Percentiles rank a stretch among this genome's conserved stretches.
Evolutionary conservation across 2,329 filamentous ascomycete species (phyloP).

Genomic region (Verruconis gallopava): DNA sequence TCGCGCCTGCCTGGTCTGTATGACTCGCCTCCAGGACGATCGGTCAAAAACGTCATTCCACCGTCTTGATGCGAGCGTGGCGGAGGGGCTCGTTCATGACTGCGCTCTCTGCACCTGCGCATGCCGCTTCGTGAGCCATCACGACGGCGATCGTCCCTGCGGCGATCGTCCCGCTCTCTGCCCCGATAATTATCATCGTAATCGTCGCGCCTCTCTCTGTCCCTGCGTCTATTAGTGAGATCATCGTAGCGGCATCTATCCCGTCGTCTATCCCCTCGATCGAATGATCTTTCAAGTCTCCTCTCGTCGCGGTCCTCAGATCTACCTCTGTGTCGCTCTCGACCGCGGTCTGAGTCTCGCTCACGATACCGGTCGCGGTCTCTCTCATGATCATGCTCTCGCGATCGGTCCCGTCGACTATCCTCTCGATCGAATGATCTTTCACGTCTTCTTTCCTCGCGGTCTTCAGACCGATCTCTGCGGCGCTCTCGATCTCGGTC

Average conservation of each 20-base stretch:
- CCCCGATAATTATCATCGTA: background rate
- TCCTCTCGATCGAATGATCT: background rate
- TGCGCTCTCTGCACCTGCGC: background rate
- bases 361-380: no score
- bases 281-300: background rate
- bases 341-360: no score
- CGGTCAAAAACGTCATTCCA: no score
- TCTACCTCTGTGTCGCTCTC: background rate
- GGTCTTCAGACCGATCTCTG: background rate
- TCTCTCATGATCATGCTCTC: no score
- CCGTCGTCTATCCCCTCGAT: background rate
- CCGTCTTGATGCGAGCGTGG: background rate
- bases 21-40: no score
- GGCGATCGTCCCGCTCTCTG: no score
- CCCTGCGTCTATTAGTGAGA: background rate
- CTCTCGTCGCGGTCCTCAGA: background rate
- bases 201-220: background rate
- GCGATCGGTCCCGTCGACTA: conserved; percentile 2
- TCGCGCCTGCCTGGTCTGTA: no score
- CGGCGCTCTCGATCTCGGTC: background rate
- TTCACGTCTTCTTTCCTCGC: background rate
- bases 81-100: background rate
- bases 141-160: background rate
- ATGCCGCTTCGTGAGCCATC: background rate
- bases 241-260: background rate